Conservation (phyloP, 2,329 filamentous ascomycete genomes). For the Venturia nashicola region DNA sequence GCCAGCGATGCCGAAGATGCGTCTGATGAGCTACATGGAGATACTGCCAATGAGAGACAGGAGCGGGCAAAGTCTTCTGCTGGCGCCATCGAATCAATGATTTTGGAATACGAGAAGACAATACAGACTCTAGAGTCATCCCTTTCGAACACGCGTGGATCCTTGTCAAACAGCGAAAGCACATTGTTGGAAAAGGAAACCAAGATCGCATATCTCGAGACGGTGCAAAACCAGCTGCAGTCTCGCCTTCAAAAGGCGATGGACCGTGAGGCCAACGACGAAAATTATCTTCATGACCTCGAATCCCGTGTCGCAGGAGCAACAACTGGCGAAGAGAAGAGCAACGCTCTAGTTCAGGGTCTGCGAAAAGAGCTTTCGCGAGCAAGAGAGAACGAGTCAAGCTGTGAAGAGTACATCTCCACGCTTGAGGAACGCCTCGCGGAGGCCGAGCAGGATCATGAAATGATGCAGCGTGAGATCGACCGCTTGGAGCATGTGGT, state of each 20-base stretch:
- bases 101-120: slow-evolving; percentile 96
- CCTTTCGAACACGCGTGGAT: slow-evolving; percentile 74
- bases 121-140: slow-evolving; percentile 90
- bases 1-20: slow-evolving; percentile 40
- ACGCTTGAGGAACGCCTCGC: slow-evolving; percentile 90
- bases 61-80: slow-evolving; percentile 95
- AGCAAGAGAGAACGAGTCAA: slow-evolving; percentile 77
- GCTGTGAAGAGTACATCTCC: slow-evolving; percentile 92
- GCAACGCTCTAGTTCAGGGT: slow-evolving; percentile 70
- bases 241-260: slow-evolving; percentile 81
- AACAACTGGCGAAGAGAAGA: slow-evolving; percentile 85
- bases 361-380: slow-evolving; percentile 84
- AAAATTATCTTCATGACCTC: slow-evolving; percentile 83
- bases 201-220: slow-evolving; percentile 85
- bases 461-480: slow-evolving; percentile 94
- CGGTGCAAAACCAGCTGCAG: slow-evolving; percentile 81
- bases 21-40: slow-evolving; percentile 48
- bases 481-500: slow-evolving; percentile 89
- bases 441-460: slow-evolving; percentile 89
- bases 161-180: slow-evolving; percentile 74
- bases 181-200: slow-evolving; percentile 84
- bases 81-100: slow-evolving; percentile 88
- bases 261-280: slow-evolving; percentile 83
- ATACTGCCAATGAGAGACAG: slow-evolving; percentile 72
- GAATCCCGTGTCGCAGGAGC: slow-evolving; percentile 85